phyloP scores from a whole-genome alignment of 768 basidiomycete genomes.

The Leccinellum rugosiceps region DNA sequence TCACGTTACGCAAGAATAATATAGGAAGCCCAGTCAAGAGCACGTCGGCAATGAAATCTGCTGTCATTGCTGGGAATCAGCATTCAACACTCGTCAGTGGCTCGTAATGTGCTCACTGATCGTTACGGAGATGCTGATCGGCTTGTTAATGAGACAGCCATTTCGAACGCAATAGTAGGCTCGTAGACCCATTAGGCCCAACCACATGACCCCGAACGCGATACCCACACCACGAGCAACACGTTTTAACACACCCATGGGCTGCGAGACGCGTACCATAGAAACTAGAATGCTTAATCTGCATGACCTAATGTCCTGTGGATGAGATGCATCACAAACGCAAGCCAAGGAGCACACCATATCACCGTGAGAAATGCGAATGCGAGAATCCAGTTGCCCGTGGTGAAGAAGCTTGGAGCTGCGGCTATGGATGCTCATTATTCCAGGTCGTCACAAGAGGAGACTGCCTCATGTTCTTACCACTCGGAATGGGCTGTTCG shows the following conservation, averaged over 20 bases:
- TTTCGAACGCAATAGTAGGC: not conserved
- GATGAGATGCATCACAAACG: not conserved
- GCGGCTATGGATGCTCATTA: not conserved
- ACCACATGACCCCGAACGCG: not conserved
- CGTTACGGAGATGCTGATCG: not conserved
- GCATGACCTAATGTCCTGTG: not conserved
- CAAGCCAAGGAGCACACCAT: not conserved
- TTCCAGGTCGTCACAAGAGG: not conserved
- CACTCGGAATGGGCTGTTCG: not conserved
- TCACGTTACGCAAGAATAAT: slow-evolving; percentile 2
- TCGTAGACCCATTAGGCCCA: not conserved
- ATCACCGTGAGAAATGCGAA: not conserved
- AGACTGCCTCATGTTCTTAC: not conserved
- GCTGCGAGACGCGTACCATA: not conserved
- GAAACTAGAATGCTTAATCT: not conserved
- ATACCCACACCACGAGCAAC: not conserved
- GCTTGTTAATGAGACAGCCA: not conserved
- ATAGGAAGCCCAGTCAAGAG: slow-evolving; percentile 1
- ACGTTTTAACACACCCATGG: not conserved
- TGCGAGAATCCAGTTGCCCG: not conserved
- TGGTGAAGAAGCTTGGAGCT: not conserved
- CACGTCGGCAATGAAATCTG: not conserved
- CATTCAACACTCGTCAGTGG: not conserved
- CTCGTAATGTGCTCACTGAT: not conserved
- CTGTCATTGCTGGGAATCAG: not conserved